Conservation (phyloP, 192 early-diverging fungal species). For the Umbelopsis ramanniana region DNA sequence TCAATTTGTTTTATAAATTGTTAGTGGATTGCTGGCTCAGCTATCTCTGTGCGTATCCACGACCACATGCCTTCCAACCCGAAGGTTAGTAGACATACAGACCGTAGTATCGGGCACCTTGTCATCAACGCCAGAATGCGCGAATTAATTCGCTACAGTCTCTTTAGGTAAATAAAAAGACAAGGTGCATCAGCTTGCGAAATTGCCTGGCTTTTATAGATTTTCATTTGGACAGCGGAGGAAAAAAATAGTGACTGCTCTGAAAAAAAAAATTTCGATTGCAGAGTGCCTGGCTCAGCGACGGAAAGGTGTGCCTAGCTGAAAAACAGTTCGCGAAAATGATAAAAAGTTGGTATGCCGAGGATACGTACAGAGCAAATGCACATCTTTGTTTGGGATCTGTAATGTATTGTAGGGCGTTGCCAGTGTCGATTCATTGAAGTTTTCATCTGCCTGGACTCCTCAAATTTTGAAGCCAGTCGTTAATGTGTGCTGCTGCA, state of each 20-base stretch:
- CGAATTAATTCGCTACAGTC: constrained; percentile 25
- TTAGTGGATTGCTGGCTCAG: constrained; percentile 10
- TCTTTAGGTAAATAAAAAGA: constrained; percentile 24
- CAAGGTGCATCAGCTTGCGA: constrained; percentile 9
- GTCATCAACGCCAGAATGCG: constrained; percentile 25
- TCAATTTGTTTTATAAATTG: constrained; percentile 2
- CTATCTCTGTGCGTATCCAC: constrained; percentile 24
- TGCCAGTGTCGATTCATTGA: too few relatives aligned
- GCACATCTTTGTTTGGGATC: too few relatives aligned
- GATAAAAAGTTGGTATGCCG: too few relatives aligned
- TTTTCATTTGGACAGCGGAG: not conserved
- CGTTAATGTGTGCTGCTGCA: too few relatives aligned
- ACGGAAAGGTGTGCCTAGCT: not conserved
- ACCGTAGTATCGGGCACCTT: constrained; percentile 22
- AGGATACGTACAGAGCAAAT: too few relatives aligned
- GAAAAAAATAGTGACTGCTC: constrained; percentile 13
- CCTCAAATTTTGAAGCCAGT: too few relatives aligned
- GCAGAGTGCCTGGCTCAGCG: not conserved
- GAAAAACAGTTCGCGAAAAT: too few relatives aligned
- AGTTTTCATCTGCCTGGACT: too few relatives aligned
- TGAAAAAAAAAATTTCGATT: not conserved
- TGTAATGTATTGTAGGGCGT: too few relatives aligned
- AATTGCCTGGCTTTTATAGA: not conserved
- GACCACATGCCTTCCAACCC: not conserved
- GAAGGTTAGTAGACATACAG: not conserved